A percentile compares a stretch with the other conserved stretches of the same genome.
Conservation (phyloP, 2,329 filamentous ascomycete species). For the Cladobotryum protrusum region DNA sequence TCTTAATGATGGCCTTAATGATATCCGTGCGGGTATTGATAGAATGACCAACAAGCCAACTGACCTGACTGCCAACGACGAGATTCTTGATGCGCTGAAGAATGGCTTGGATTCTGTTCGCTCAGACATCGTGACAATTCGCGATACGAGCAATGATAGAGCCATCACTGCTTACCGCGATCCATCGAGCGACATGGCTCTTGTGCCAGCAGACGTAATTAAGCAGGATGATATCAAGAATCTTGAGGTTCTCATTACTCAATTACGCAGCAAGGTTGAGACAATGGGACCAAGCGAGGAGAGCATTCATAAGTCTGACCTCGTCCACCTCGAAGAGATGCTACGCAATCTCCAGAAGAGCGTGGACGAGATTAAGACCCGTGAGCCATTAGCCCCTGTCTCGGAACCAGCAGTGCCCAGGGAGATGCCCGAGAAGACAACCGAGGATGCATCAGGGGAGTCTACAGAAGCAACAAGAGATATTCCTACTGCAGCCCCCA, state of each 20-base stretch:
- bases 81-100: conserved; percentile 83
- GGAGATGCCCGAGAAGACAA: neutral
- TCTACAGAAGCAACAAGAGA: conserved; percentile 35
- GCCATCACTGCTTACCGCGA: conserved; percentile 35
- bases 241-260: conserved; percentile 74
- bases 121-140: conserved; percentile 71
- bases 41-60: conserved; percentile 69
- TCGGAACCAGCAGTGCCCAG: conserved; percentile 14
- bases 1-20: conserved; percentile 78
- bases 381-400: conserved; percentile 18
- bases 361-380: conserved; percentile 38
- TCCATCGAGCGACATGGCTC: conserved; percentile 19
- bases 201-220: conserved; percentile 43
- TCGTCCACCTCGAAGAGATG: conserved; percentile 49
- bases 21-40: conserved; percentile 71
- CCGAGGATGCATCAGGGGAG: conserved; percentile 3
- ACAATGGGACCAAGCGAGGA: conserved; percentile 29
- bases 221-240: conserved; percentile 74
- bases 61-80: conserved; percentile 78
- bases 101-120: conserved; percentile 71
- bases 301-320: conserved; percentile 45
- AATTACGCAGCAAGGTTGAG: conserved; percentile 80
- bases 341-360: conserved; percentile 41
- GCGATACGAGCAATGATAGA: conserved; percentile 47
- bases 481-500: conserved; percentile 5